These are phyloP conservation scores for Coemansia umbellata DNA, from an alignment of 192 early-diverging fungal species.

Conservation along the genomic window DNA sequence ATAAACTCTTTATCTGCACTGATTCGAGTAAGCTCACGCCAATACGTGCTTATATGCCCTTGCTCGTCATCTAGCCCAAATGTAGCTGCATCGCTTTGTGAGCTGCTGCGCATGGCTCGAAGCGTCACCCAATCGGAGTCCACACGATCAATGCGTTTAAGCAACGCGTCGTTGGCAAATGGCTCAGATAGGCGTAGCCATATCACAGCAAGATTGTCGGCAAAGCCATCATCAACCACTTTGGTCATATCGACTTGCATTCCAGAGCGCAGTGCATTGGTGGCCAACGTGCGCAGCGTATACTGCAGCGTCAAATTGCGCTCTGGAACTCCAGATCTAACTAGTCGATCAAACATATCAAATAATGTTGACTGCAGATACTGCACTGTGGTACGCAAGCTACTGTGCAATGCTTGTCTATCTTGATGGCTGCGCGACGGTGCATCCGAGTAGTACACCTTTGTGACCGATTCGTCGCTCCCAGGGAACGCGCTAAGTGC, in stretches of 20 bases:
- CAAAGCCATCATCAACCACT: constrained; percentile 83
- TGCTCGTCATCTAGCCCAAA: constrained; percentile 32
- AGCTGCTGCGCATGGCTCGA: constrained; percentile 52
- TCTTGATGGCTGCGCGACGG: constrained; percentile 54
- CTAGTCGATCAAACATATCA: constrained; percentile 56
- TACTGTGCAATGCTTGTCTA: constrained; percentile 52
- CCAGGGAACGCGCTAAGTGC: constrained; percentile 36
- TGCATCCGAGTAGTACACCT: constrained; percentile 46
- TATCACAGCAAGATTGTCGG: constrained; percentile 68
- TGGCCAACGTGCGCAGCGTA: constrained; percentile 58
- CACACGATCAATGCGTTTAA: constrained; percentile 73
- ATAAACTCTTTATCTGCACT: constrained; percentile 67
- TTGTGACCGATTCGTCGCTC: constrained; percentile 23
- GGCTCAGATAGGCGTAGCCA: constrained; percentile 77
- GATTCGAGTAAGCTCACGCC: constrained; percentile 74
- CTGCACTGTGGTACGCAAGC: constrained; percentile 59
- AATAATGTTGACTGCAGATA: constrained; percentile 55
- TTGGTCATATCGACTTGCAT: constrained; percentile 75
- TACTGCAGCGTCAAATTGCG: constrained; percentile 63
- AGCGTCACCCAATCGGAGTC: constrained; percentile 69
- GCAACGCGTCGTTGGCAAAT: constrained; percentile 67
- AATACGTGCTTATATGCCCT: constrained; percentile 32
- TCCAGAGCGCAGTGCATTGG: constrained; percentile 68
- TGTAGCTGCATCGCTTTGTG: not conserved
- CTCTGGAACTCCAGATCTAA: constrained; percentile 59